These are phyloP conservation scores for Saturnispora quitensis DNA, from an alignment of 805 yeast genomes.

Conservation along the genomic window DNA sequence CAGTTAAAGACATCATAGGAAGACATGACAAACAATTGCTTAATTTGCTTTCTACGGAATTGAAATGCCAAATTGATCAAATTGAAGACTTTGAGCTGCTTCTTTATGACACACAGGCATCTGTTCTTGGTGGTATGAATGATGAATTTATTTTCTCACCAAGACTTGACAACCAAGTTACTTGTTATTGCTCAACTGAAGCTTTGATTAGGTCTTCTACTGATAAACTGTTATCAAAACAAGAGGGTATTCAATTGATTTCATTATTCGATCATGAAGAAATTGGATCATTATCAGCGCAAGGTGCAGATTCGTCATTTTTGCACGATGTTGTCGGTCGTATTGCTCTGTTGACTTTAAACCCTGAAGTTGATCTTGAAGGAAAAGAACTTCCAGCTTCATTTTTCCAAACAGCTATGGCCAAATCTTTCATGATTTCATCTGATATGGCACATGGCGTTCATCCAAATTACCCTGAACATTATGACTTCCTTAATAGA, in stretches of 20 bases:
- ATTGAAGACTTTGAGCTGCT: conserved; percentile 88
- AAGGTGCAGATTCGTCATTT: conserved; percentile 93
- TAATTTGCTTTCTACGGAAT: conserved; percentile 57
- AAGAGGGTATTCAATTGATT: conserved; percentile 57
- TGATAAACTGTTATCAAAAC: conserved; percentile 28
- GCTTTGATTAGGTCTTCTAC: conserved; percentile 48
- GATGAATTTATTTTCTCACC: conserved; percentile 90
- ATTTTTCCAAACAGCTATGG: conserved; percentile 44
- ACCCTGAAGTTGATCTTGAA: conserved; percentile 29
- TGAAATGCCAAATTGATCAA: conserved; percentile 39
- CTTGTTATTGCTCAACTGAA: conserved; percentile 71
- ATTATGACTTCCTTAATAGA: conserved; percentile 68
- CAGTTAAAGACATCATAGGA: conserved; percentile 52
- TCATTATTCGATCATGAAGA: conserved; percentile 95
- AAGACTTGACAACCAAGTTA: conserved; percentile 81
- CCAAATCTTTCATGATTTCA: conserved; percentile 79
- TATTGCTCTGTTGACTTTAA: conserved; percentile 40
- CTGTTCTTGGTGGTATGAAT: conserved; percentile 79
- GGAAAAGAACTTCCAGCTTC: conserved; percentile 27
- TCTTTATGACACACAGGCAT: conserved; percentile 74
- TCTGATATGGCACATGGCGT: conserved; percentile 97
- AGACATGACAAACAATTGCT: conserved; percentile 75
- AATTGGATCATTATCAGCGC: conserved; percentile 87
- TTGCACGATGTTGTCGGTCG: conserved; percentile 71
- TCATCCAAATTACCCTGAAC: conserved; percentile 79